Evolutionary conservation across 1,284 basidiomycete genomes (phyloP).

Genomic region (Quambalaria eucalypti): DNA sequence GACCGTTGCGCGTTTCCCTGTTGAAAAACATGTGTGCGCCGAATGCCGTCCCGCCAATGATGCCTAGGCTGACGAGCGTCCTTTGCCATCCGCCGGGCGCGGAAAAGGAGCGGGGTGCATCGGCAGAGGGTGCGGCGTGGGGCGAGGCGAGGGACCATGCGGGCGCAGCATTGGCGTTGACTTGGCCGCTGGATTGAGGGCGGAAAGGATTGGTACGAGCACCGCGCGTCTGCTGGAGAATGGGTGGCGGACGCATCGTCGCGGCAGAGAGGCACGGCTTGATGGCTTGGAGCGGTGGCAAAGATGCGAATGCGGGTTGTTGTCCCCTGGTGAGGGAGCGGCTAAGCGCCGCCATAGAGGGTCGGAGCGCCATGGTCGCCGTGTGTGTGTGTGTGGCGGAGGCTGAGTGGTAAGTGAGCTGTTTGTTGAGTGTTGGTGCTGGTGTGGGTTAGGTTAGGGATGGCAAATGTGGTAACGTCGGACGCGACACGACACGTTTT

Average conservation of each 20-base stretch:
- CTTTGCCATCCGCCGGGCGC: constrained; percentile 34
- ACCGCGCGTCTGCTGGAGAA: not conserved
- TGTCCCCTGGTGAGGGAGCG: not conserved
- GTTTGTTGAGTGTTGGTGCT: no score
- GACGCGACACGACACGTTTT: no score
- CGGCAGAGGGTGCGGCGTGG: constrained; percentile 24
- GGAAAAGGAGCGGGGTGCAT: constrained; percentile 26
- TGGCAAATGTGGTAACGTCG: no score
- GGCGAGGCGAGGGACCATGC: constrained; percentile 5
- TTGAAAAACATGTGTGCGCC: constrained; percentile 44
- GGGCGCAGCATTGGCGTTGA: not conserved
- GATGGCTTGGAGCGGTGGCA: not conserved
- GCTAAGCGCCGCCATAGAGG: not conserved
- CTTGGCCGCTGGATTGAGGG: not conserved
- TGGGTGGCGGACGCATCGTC: not conserved
- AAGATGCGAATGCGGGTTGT: not conserved
- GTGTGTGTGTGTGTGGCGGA: not conserved
- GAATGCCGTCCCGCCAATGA: constrained; percentile 40
- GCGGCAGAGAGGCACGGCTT: not conserved
- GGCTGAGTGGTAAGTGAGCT: no score
- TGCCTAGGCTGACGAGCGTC: constrained; percentile 31
- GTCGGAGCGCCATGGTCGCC: not conserved
- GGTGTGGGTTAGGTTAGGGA: no score
- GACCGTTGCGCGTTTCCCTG: constrained; percentile 34
- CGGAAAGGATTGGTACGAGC: not conserved